Evolutionary conservation across 805 yeast species (phyloP), one percentile per base, ranked within the genome.

Genomic region (Metschnikowia matae): DNA sequence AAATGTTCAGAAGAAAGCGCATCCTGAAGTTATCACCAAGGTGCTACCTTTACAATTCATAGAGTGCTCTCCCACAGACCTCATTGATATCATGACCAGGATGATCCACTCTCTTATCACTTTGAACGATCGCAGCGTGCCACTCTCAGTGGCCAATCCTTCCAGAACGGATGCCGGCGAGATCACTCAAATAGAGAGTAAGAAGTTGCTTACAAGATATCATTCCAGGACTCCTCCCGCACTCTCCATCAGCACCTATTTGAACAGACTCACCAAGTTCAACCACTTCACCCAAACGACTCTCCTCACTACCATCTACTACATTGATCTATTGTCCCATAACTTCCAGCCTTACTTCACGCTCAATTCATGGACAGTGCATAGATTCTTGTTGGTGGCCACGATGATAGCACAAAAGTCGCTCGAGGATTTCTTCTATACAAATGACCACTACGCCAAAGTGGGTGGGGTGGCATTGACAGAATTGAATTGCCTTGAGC

Each of bases 151-250:
- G 3, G 60, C 69, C 3, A 55, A 62, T 37, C 72, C 72, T 2
- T 44, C 57, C 10, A 51, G 58, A 4, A 42, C 54, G 2, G 48
- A 58, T 6, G 33, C 59, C 17, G 31, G 55, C 60, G 29, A 59
- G 61, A 21, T 72, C 61, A 65, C 54, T 10, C 53, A 54, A 15
- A 58, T 54, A 6, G 54, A 55, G 31, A 52, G 40, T 21, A 60
- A 57, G 46, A 54, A 61, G 56, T 47, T 60, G 37, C 75, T 94
- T 47, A 92, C 99, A 1, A 73, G 98, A 56, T 92, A 92, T 66
- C 99, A 92, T 66, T 90, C 97, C 3, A 77, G 97, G 54, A 84
- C 92, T 0, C 96, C 97, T 3, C 98, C 99, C 0, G 80, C 79
- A 15, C 92, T 92, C 40, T 85, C 96, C 5, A 81, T 90, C 14